Base-by-base conservation (phyloP, 225 moss, liverwort and hornwort genomes). In the Physcomitrium patens region DNA sequence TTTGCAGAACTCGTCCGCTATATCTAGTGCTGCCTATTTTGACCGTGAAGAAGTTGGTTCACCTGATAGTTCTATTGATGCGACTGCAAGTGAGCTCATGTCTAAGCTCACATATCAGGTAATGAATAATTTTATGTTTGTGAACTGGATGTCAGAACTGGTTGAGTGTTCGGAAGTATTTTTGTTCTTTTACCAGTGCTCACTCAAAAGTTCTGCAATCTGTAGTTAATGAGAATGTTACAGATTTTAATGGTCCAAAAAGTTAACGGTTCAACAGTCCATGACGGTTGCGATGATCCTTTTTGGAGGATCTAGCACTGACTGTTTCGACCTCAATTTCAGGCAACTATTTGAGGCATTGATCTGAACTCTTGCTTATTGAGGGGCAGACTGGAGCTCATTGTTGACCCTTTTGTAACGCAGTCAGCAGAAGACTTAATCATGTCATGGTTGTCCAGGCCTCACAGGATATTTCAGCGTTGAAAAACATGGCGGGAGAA, bases 101-200 rank as follows among this genome's bases (percentile, higher is more conserved):
- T 87, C 75, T 67, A 94, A 94, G 80, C 80, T 94, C 62, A 88
- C 93, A 7, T 88, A 90, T 85, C 93, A 94, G 93, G 93, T 94
- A 89, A 59, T 49, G 24, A 1, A 24, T 1, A 24, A 24, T 24
- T 24, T 1, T 24, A 1, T 24, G 24, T 24, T 24, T 24, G 24
- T 24, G 1, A 24, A 24, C 24, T 24, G 24, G 18, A 16, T 68
- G 2, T 49, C 59, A 67, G 7, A 45, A 24, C 60, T 51, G 14
- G 17, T 68, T 49, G 23, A 12, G 27, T 65, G 18, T 65, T 66
- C 19, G 42, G 24, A 24, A 24, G 24, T 24, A 24, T 24, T 24
- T 1, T 24, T 24, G 24, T 1, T 24, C 24, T 24, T 24, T 24
- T 24, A 24, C 1, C 24, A 24, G 24, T 24, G 24, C 24, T 24